Evolutionary conservation across 2,329 filamentous ascomycete genomes (phyloP).

Genomic region (Colletotrichum destructivum): DNA sequence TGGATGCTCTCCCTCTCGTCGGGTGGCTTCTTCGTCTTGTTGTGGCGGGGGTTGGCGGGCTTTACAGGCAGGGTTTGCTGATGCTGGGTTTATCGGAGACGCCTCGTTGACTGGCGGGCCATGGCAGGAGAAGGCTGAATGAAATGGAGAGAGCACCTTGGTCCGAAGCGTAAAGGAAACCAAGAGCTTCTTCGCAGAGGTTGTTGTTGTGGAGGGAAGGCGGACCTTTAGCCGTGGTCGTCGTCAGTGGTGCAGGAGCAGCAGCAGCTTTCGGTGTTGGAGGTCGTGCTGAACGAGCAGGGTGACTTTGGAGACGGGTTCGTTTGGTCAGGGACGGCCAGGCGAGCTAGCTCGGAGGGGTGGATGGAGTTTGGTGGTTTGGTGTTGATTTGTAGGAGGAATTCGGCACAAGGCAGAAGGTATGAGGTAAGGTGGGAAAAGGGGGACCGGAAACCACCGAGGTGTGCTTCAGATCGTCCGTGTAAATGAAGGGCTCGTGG

Average conservation of each 20-base stretch:
- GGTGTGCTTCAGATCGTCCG: conserved; percentile 35
- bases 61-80: not conserved
- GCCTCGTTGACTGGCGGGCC: conserved; percentile 21
- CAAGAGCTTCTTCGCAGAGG: not conserved
- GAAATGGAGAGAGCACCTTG: not conserved
- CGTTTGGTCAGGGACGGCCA: conserved; percentile 3
- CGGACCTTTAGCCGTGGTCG: not conserved
- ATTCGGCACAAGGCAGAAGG: conserved; percentile 5
- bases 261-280: not conserved
- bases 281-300: not conserved
- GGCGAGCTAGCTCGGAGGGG: not conserved
- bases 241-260: conserved; percentile 3
- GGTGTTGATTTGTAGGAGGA: not conserved
- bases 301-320: conserved; percentile 10
- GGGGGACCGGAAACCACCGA: conserved; percentile 6
- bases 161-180: not conserved
- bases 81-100: not conserved
- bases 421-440: conserved; percentile 10
- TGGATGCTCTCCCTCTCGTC: not conserved
- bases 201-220: not conserved
- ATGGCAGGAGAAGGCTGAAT: conserved; percentile 26
- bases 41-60: not conserved
- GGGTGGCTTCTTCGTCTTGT: not conserved
- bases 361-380: not conserved
- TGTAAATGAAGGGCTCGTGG: conserved; percentile 41